Conservation (phyloP, 1,284 basidiomycete species). For the Ceraceosorus bombacis region DNA sequence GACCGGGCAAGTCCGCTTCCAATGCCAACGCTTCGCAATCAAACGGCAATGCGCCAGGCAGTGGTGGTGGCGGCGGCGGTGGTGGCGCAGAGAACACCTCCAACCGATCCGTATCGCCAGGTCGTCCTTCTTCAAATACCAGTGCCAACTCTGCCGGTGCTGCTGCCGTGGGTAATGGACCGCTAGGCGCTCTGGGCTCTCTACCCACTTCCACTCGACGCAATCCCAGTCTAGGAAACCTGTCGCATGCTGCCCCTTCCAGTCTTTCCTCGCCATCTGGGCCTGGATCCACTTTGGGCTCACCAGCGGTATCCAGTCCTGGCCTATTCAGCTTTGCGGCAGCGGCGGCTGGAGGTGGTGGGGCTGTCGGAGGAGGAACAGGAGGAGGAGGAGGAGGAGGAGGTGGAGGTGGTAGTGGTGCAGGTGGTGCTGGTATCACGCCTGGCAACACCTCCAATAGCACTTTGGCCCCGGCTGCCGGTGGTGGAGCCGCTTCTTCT, state of each 20-base stretch:
- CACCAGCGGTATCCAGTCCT: slow-evolving; percentile 23
- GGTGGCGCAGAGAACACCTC: slow-evolving; percentile 14
- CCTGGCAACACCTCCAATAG: slow-evolving; percentile 14
- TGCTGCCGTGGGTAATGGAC: slow-evolving; percentile 12
- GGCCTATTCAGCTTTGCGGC: slow-evolving; percentile 41
- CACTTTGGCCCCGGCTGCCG: slow-evolving; percentile 8
- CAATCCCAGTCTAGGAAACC: slow-evolving; percentile 19
- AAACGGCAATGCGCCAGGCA: background rate
- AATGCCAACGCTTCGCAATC: background rate
- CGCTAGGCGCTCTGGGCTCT: slow-evolving; percentile 9
- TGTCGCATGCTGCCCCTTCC: slow-evolving; percentile 15
- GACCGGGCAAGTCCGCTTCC: slow-evolving; percentile 12
- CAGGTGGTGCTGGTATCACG: slow-evolving; percentile 18
- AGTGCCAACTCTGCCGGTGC: slow-evolving; percentile 10
- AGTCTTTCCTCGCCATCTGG: slow-evolving; percentile 21
- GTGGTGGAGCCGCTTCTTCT: slow-evolving; percentile 11
- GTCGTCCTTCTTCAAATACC: no score
- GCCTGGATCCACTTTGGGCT: slow-evolving; percentile 9
- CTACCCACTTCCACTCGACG: slow-evolving; percentile 9
- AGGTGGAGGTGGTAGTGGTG: slow-evolving; percentile 10
- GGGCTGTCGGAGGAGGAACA: background rate
- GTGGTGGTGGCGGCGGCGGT: no score
- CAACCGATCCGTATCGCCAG: no score
- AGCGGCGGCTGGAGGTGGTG: slow-evolving; percentile 16
- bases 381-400: background rate